Evolutionary conservation across 805 yeast species (phyloP).

Genomic region (Saccharomyces jurei): DNA sequence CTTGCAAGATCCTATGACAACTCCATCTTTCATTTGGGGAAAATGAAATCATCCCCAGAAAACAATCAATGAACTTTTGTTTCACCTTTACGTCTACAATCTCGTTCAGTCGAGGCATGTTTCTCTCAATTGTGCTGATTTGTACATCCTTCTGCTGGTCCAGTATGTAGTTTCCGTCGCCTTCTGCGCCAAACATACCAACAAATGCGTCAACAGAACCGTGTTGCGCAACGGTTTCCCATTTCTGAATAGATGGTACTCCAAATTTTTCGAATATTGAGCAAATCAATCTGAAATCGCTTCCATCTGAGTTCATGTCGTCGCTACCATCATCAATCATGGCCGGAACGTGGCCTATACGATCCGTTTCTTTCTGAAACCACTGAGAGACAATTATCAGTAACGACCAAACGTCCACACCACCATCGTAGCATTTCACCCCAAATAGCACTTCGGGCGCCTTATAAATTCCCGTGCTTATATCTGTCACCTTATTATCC

Average conservation of each 20-base stretch:
- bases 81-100: slow-evolving; percentile 5
- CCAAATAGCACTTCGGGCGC: slow-evolving; percentile 73
- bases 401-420: slow-evolving; percentile 66
- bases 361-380: slow-evolving; percentile 30
- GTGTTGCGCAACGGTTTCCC: slow-evolving; percentile 33
- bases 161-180: slow-evolving; percentile 20
- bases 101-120: slow-evolving; percentile 19
- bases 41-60: slow-evolving; percentile 38
- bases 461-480: slow-evolving; percentile 62
- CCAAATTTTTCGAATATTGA: slow-evolving; percentile 54
- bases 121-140: slow-evolving; percentile 5
- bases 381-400: slow-evolving; percentile 53
- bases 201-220: slow-evolving; percentile 28
- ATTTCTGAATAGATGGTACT: slow-evolving; percentile 41
- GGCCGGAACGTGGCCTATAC: slow-evolving; percentile 15
- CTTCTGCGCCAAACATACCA: slow-evolving; percentile 28
- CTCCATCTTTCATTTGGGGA: slow-evolving; percentile 37
- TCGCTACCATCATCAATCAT: slow-evolving; percentile 23
- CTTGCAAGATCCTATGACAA: slow-evolving; percentile 8
- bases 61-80: slow-evolving; percentile 26
- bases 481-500: slow-evolving; percentile 36
- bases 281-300: slow-evolving; percentile 54
- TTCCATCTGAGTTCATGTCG: slow-evolving; percentile 23
- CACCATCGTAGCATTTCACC: slow-evolving; percentile 41
- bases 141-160: slow-evolving; percentile 7